Evolutionary conservation across 805 yeast genomes (phyloP), one percentile per base, ranked within the genome.

Genomic region (Saccharomyces mikatae): DNA sequence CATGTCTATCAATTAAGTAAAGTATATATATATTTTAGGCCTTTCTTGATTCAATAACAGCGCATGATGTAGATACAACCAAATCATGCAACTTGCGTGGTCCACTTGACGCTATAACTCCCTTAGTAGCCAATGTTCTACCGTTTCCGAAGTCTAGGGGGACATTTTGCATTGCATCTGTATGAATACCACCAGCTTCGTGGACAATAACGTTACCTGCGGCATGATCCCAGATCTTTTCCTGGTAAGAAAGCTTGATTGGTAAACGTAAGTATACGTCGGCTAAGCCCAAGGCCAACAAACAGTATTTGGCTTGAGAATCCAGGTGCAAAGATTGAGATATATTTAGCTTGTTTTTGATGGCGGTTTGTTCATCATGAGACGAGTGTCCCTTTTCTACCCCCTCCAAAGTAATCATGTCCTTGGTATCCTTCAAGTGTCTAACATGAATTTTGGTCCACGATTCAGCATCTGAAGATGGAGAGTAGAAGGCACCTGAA

Each of bases 181-280:
- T 82, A 11, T 94, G 98, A 50, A 75, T 69, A 6, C 99, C 99
- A 47, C 97, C 97, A 62, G 95, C 87, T 70, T 95, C 99, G 36
- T 80, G 77, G 48, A 95, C 84, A 57, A 94, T 78, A 13, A 92
- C 76, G 64, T 87, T 86, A 3, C 99, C 99, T 1, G 97, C 95
- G 21, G 98, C 98, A 69, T 94, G 99, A 71, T 94, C 99, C 98
- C 99, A 94, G 56, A 94, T 90, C 71, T 94, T 94, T 69, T 94
- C 99, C 62, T 88, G 80, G 69, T 91, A 94, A 2, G 79, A 71
- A 51, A 82, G 76, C 60, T 79, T 82, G 48, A 84, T 81, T 13
- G 99, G 99, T 55, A 95, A 73, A 61, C 99, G 83, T 57, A 94
- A 75, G 64, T 95, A 94, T 13, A 94, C 80, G 63, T 94, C 97